Percentiles rank a stretch among this genome's conserved stretches.
phyloP scores from a whole-genome alignment of 2,329 filamentous ascomycete genomes.

The Ophiostoma sp. region DNA sequence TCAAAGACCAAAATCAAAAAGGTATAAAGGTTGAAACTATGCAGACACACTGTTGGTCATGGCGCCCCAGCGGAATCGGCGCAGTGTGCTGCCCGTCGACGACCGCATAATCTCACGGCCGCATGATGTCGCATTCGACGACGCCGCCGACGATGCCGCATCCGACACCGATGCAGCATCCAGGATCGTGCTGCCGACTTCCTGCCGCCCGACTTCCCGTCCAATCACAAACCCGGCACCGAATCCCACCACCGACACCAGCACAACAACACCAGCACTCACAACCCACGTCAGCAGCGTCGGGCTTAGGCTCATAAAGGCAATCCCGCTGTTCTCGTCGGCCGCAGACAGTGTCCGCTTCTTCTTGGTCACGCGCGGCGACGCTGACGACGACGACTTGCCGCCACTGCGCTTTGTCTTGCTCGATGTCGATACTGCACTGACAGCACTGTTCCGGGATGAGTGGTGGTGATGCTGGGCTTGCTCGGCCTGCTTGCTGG shows the following conservation, averaged over 20 bases:
- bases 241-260: slow-evolving; percentile 64
- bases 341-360: slow-evolving; percentile 44
- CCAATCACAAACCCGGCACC: slow-evolving; percentile 60
- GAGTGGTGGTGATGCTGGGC: slow-evolving; percentile 10
- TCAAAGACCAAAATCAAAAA: slow-evolving; percentile 13
- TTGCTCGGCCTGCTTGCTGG: slow-evolving; percentile 17
- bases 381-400: slow-evolving; percentile 30
- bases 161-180: not conserved
- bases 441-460: slow-evolving; percentile 27
- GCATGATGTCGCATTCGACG: slow-evolving; percentile 44
- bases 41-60: slow-evolving; percentile 49
- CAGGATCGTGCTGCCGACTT: slow-evolving; percentile 37
- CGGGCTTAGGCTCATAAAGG: slow-evolving; percentile 46
- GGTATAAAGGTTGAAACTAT: slow-evolving; percentile 26
- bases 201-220: slow-evolving; percentile 59
- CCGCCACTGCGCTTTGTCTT: slow-evolving; percentile 43
- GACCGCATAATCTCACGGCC: slow-evolving; percentile 50
- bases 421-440: slow-evolving; percentile 32
- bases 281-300: slow-evolving; percentile 61
- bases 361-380: slow-evolving; percentile 52
- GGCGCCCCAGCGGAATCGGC: slow-evolving; percentile 50
- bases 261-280: slow-evolving; percentile 61
- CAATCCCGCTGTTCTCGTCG: slow-evolving; percentile 34
- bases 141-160: slow-evolving; percentile 38
- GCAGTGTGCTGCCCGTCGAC: slow-evolving; percentile 46